A percentile compares a stretch with the other conserved stretches of the same genome.
These are phyloP conservation scores for Lentinula boryana DNA, from an alignment of 768 basidiomycete species.

Conservation along the genomic window DNA sequence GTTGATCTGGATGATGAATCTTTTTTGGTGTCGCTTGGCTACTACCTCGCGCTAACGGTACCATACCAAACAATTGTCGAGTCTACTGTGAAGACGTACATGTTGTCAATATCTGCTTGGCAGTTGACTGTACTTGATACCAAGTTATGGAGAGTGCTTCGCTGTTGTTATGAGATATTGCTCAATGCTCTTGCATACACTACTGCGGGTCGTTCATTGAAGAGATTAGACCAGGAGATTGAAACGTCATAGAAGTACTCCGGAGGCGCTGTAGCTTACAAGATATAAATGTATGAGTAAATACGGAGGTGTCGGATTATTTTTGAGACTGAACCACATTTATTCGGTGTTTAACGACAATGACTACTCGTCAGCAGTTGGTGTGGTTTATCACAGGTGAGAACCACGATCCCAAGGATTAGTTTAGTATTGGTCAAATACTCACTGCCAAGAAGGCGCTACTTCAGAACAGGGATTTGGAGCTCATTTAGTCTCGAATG, in stretches of 20 bases:
- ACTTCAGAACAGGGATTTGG: constrained; percentile 38
- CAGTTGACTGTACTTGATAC: not conserved
- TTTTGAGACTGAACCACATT: no score
- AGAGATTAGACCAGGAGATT: not conserved
- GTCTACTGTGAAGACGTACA: not conserved
- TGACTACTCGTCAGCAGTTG: not conserved
- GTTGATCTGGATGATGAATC: not conserved
- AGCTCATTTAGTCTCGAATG: constrained; percentile 37
- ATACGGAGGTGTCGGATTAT: no score
- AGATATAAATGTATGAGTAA: no score
- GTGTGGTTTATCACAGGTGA: constrained; percentile 5
- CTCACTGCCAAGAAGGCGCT: not conserved
- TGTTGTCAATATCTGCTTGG: not conserved
- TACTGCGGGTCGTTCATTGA: not conserved
- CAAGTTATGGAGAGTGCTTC: not conserved
- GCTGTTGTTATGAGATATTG: not conserved
- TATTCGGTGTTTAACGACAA: no score
- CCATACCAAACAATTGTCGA: not conserved
- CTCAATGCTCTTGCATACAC: not conserved
- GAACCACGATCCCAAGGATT: not conserved
- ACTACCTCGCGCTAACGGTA: not conserved
- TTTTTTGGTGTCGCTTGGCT: not conserved
- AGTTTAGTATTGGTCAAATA: not conserved
- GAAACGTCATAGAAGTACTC: not conserved
- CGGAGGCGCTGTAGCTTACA: no score